Evolutionary conservation across 371 early-diverging fungal genomes (phyloP), one percentile per base, ranked within the genome.

Genomic region (Mucor indicus): DNA sequence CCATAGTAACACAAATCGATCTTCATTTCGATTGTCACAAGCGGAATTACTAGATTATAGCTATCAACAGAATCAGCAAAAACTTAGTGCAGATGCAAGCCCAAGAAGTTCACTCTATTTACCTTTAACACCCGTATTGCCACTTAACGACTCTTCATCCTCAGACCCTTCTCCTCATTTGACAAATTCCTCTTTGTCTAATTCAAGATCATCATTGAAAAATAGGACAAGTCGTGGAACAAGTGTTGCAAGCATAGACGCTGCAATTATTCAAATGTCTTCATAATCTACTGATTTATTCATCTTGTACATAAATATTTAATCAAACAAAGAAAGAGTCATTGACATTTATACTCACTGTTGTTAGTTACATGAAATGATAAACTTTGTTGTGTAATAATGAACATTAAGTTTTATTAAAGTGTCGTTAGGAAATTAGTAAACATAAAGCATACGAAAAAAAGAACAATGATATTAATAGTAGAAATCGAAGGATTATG

Each of bases 21-120:
- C 37, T 16, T 37, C 42, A 5, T 40, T 40, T 32, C 36, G 43
- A 16, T 27, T 54, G 31, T 47, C 55, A 15, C 55, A 54, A 31
- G 75, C 72, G 4, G 75, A 75, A 40, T 38, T 75, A 12, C 44
- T 75, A 6, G 71, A 71, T 20, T 53, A 44, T 21, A 53, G 53
- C 20, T 45, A 53, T 32, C 53, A 53, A 15, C 53, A 53, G 3
- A 44, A 53, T 27, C 38, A 38, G 31, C 13, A 30, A 21, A 10
- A 19, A n/a, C n/a, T 20, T 2, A 31, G 17, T 17, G 15, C 30
- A 24, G 11, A 17, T 10, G 3, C 30, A 24, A 40, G 40, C 16
- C 50, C 50, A 4, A 35, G 25, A 35, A 19, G 11, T 24, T 40
- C 41, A 4, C 9, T 38, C 16, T 38, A 19, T 21, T 16, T 27